Base-by-base conservation (phyloP, 2,329 filamentous ascomycete species). In the Epichloe typhina region DNA sequence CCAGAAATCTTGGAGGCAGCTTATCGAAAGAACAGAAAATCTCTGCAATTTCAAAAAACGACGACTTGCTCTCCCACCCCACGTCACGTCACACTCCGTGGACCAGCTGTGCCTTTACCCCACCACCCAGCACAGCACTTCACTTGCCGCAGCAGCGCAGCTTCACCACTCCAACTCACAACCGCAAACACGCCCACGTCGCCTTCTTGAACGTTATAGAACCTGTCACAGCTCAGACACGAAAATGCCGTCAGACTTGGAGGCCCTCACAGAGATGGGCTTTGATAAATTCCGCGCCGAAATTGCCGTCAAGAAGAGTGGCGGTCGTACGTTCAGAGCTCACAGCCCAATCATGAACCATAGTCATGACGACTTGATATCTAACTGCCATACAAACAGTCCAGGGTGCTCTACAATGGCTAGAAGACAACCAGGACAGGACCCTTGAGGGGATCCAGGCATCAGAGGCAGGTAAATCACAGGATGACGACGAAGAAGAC, bases 371-470 rank as follows among this genome's bases (percentile, higher is more conserved):
- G 26, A 15, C 5, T 6, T n/a, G 8, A 35, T 31, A 37, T 38
- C 49, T 50, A 45, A 50, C 41, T 7, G 41, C 47, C 46, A 35
- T 35, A 39, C n/a, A 33, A 51, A 50, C 55, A 91, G 87, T 96
- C 45, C 84, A 93, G 64, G 85, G 83, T 58, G 93, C 93, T 49
- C 78, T 98, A 52, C 87, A 95, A 70, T 98, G 93, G 93, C 79
- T 98, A 1, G 90, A 95, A 64, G 80, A 86, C 59, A 95, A 94
- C 64, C 83, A 94, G 64, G 88, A 95, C 66, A 95, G 86, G 59
- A 76, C 86, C 1, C 65, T 95, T 41, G 89, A 96, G 38, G 84
- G 95, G 52, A 83, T 97, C 54, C 77, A 86, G 55, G 71, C 71
- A 3, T 66, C 67, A 5, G 58, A 62, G 31, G 62, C 62, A 8